Evolutionary conservation across 352 stramenopile genomes (phyloP), one percentile per base, ranked within the genome.

Genomic region (Pseudoperonospora humuli): DNA sequence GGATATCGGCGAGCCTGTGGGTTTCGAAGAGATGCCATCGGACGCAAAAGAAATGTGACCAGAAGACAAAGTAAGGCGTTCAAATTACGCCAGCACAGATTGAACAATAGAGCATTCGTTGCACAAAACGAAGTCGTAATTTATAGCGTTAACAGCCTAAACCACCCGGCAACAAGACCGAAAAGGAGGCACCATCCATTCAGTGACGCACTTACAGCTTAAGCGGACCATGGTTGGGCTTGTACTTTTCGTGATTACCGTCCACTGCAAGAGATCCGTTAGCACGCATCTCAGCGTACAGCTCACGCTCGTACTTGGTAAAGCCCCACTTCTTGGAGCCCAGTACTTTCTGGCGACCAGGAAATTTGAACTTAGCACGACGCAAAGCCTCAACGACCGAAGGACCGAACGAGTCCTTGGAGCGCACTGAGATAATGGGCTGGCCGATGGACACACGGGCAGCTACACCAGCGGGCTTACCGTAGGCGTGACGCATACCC

Each of bases 341-440:
- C 21, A 99, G 73, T 63, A 99, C 98, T 90, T 99, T 99, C 86
- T 99, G 96, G 61, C 96, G 86, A 66, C 96, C 96, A 26, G 96
- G 95, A 75, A 99, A 99, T 89, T 99, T 99, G 77, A 99, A 99
- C 85, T 99, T 99, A 64, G 96, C 96, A 78, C 96, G 93, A 81
- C 96, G 93, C 57, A 99, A 91, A 18, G 96, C 96, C 73, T 99
- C 95, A 33, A 99, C 89, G 50, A 97, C 93, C 42, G 94, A 81
- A 5, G 81, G 64, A 51, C 91, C 84, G 58, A 96, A 89, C 37
- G 77, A 72, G 75, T 99, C 96, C 81, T 98, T 98, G 50, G 84
- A 91, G 52, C 96, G 86, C 35, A 99, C 93, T 53, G 78, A 97
- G 45, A 99, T 95, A 64, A 99, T 92, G 40, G 97, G 86, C 83